phyloP scores from a whole-genome alignment of 805 yeast species.

The Tetrapisispora taiwanensis region DNA sequence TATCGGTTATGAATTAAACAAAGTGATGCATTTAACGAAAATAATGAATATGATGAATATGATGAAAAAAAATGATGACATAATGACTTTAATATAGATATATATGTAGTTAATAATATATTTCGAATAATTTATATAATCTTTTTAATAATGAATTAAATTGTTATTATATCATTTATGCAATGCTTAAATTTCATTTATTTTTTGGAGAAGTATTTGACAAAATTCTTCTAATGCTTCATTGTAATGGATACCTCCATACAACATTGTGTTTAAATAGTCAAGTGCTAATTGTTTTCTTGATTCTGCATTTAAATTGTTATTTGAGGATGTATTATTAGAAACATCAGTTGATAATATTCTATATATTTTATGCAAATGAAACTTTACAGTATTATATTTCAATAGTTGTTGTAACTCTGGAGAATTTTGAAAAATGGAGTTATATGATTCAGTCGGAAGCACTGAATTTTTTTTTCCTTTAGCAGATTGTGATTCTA shows the following conservation, averaged over 20 bases:
- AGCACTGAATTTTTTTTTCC: neutral
- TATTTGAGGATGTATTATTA: slow-evolving; percentile 9
- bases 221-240: slow-evolving; percentile 58
- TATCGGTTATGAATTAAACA: neutral
- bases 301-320: slow-evolving; percentile 24
- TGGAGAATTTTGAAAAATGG: slow-evolving; percentile 31
- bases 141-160: neutral
- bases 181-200: slow-evolving; percentile 2
- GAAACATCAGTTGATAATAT: slow-evolving; percentile 29
- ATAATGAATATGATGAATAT: neutral
- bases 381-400: slow-evolving; percentile 41
- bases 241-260: slow-evolving; percentile 52
- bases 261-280: slow-evolving; percentile 46
- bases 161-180: neutral
- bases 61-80: too few species aligned
- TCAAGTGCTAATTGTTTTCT: slow-evolving; percentile 45
- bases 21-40: neutral
- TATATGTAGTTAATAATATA: neutral
- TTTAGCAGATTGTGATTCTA: neutral
- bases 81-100: too few species aligned
- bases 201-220: slow-evolving; percentile 12
- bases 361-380: slow-evolving; percentile 39
- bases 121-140: too few species aligned
- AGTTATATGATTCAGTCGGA: slow-evolving; percentile 16
- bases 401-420: slow-evolving; percentile 38